Evolutionary conservation across 805 yeast species (phyloP).

Genomic region (Zygosaccharomyces kombuchaensis): DNA sequence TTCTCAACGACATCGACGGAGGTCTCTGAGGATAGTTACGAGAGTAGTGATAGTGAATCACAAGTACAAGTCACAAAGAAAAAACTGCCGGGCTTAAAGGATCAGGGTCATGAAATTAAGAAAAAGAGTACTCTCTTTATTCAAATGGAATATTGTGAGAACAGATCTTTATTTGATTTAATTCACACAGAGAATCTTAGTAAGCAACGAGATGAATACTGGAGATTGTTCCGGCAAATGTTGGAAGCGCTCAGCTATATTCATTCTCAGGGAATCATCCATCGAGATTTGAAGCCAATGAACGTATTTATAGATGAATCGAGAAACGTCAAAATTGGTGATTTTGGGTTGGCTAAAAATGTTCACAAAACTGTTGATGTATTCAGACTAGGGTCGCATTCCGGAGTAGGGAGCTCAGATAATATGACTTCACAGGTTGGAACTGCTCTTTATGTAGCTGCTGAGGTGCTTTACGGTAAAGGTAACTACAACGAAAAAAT

Average conservation of each 20-base stretch:
- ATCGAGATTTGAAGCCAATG: slow-evolving; percentile 91
- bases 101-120: slow-evolving; percentile 21
- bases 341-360: slow-evolving; percentile 93
- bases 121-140: slow-evolving; percentile 73
- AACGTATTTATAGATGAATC: slow-evolving; percentile 91
- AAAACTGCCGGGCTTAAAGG: background rate
- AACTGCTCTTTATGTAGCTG: slow-evolving; percentile 88
- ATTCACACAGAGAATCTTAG: slow-evolving; percentile 72
- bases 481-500: slow-evolving; percentile 87
- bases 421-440: slow-evolving; percentile 92
- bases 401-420: slow-evolving; percentile 40
- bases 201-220: slow-evolving; percentile 69
- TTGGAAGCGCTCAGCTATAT: slow-evolving; percentile 87
- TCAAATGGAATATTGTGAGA: slow-evolving; percentile 99
- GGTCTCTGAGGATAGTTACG: slow-evolving; percentile 2
- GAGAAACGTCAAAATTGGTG: slow-evolving; percentile 89
- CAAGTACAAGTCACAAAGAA: background rate
- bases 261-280: slow-evolving; percentile 91
- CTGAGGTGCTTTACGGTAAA: slow-evolving; percentile 71
- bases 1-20: slow-evolving; percentile 10
- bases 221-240: slow-evolving; percentile 84
- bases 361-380: slow-evolving; percentile 51
- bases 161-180: slow-evolving; percentile 79
- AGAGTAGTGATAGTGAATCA: background rate
- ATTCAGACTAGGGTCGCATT: slow-evolving; percentile 31